phyloP scores from a whole-genome alignment of 2,329 filamentous ascomycete genomes.

The Fusarium nygamai region DNA sequence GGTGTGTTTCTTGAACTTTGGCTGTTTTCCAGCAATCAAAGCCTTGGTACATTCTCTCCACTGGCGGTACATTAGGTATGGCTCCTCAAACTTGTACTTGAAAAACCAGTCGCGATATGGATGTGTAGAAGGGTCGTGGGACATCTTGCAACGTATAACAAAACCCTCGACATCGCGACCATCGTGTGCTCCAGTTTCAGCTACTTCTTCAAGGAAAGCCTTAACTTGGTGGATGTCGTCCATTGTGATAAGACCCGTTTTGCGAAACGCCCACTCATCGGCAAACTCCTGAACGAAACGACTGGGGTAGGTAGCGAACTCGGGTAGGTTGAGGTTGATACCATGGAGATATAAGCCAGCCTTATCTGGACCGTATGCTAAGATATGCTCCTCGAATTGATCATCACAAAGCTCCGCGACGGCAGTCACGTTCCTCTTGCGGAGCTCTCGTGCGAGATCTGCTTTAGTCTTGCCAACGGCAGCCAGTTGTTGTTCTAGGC shows the following conservation, averaged over 20 bases:
- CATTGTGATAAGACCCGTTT: slow-evolving; percentile 82
- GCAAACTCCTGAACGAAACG: slow-evolving; percentile 89
- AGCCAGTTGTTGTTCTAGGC: slow-evolving; percentile 82
- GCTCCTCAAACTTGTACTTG: slow-evolving; percentile 99
- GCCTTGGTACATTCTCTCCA: slow-evolving; percentile 98
- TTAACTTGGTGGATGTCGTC: slow-evolving; percentile 79
- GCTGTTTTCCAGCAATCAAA: slow-evolving; percentile 78
- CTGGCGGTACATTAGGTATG: slow-evolving; percentile 97
- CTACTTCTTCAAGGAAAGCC: slow-evolving; percentile 82
- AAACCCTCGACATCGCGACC: slow-evolving; percentile 97
- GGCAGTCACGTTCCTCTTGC: slow-evolving; percentile 86
- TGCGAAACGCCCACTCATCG: slow-evolving; percentile 91
- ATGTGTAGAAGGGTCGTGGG: slow-evolving; percentile 57
- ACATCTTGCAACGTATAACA: slow-evolving; percentile 87
- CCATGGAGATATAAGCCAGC: slow-evolving; percentile 96
- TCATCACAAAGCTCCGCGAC: slow-evolving; percentile 98
- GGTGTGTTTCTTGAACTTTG: slow-evolving; percentile 85
- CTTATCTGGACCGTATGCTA: slow-evolving; percentile 83
- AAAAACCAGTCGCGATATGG: slow-evolving; percentile 97
- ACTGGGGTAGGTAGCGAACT: slow-evolving; percentile 88
- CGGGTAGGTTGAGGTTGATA: slow-evolving; percentile 93
- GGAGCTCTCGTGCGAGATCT: slow-evolving; percentile 80
- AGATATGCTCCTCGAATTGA: slow-evolving; percentile 94
- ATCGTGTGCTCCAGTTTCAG: slow-evolving; percentile 88
- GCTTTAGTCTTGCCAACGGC: slow-evolving; percentile 79